Evolutionary conservation across 805 yeast genomes (phyloP), one percentile per base, ranked within the genome.

Genomic region (Candida silvatica): DNA sequence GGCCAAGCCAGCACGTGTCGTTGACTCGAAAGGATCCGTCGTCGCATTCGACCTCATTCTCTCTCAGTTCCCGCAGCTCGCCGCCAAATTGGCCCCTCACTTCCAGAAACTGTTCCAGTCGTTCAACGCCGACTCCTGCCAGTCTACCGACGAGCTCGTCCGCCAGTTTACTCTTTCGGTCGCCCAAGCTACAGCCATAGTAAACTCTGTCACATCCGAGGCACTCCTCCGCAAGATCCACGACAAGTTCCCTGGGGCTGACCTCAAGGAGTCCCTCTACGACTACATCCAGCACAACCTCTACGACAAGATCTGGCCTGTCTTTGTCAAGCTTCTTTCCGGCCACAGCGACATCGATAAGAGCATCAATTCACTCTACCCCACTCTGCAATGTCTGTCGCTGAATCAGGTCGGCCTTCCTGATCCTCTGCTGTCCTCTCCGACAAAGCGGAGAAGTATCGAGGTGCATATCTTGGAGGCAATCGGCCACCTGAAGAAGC

Each of bases 201-300:
- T n/a, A n/a, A n/a, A n/a, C n/a, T n/a, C n/a, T n/a, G n/a, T n/a
- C n/a, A n/a, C n/a, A n/a, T n/a, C n/a, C n/a, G n/a, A 19, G 67
- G 64, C 2, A 52, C 55, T 22, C 44, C 47, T 6, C 47, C 61
- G 11, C 59, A 66, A 28, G 57, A 56, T 29, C 37, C 48, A n/a
- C 47, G 58, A 6, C 59, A 56, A 47, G 17, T 46, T 42, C 26
- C 46, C 48, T 14, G 29, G 38, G 5, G 11, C 39, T 6, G 74
- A 78, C 38, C 56, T 75, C 42, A 71, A 64, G 43, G 64, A 63
- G 38, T 61, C 75, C 30, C 63, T 86, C 2, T 80, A 77, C 46
- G 75, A 74, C 36, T 84, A 84, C 45, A 77, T 84, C 12, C 96
- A 88, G 46, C 46, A 67, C 40, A 76, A 77, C 37, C 53, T 85